phyloP scores from a whole-genome alignment of 805 yeast genomes.

The Blastobotrys robertii region DNA sequence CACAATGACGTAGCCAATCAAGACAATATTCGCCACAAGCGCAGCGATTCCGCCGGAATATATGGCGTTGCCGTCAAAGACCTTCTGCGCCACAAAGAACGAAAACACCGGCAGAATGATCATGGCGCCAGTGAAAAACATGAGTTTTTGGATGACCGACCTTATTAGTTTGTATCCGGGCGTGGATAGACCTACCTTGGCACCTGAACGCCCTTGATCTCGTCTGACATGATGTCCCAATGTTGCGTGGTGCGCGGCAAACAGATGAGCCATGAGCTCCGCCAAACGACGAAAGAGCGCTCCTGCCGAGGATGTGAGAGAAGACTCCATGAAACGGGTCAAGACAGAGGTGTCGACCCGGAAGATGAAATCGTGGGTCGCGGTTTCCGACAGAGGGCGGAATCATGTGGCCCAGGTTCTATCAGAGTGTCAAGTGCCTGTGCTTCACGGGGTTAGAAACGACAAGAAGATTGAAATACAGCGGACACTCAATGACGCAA shows the following conservation, averaged over 20 bases:
- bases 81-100: slow-evolving; percentile 42
- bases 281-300: too few relatives aligned
- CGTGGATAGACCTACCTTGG: slow-evolving; percentile 9
- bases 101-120: slow-evolving; percentile 49
- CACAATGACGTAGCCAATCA: slow-evolving; percentile 55
- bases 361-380: too few relatives aligned
- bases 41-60: slow-evolving; percentile 70
- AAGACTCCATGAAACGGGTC: too few relatives aligned
- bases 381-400: too few relatives aligned
- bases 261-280: too few relatives aligned
- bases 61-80: slow-evolving; percentile 38
- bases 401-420: too few relatives aligned
- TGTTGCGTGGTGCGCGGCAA: too few relatives aligned
- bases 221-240: too few relatives aligned
- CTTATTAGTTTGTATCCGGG: slow-evolving; percentile 3
- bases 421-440: background rate
- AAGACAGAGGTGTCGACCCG: too few relatives aligned
- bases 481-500: slow-evolving; percentile 1
- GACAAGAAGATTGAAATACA: slow-evolving; percentile 5
- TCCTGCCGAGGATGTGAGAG: too few relatives aligned
- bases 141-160: slow-evolving; percentile 38
- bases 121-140: slow-evolving; percentile 64
- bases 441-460: slow-evolving; percentile 3
- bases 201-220: slow-evolving; percentile 1
- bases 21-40: slow-evolving; percentile 55